A percentile compares a stretch with the other conserved stretches of the same genome.
These are phyloP conservation scores for Leucocoprinus sp. DNA, from an alignment of 768 basidiomycete genomes.

Conservation along the genomic window DNA sequence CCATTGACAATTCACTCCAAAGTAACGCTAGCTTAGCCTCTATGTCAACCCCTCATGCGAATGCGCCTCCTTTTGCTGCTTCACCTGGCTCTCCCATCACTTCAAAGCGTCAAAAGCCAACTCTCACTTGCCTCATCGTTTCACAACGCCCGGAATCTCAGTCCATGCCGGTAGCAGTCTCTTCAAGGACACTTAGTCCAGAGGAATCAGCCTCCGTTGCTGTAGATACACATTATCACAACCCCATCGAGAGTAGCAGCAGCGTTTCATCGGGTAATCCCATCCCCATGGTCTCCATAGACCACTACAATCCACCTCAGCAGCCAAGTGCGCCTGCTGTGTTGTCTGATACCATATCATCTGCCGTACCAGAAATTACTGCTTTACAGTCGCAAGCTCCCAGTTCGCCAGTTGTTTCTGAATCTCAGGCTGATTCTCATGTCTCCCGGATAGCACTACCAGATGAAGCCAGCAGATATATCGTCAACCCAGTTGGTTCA, in stretches of 20 bases:
- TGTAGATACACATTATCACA: constrained; percentile 23
- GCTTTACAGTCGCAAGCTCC: constrained; percentile 1
- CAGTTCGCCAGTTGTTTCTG: constrained; percentile 1
- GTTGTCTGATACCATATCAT: constrained; percentile 6
- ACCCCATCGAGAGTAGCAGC: constrained; percentile 28
- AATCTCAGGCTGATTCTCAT: constrained; percentile 11
- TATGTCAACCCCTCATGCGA: constrained; percentile 12
- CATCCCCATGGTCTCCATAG: constrained; percentile 13
- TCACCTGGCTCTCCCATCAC: constrained; percentile 13
- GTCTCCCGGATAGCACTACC: constrained; percentile 63
- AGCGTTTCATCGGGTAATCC: constrained; percentile 21
- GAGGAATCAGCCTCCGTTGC: too few species aligned
- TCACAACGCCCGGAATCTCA: constrained; percentile 30
- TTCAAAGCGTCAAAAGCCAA: constrained; percentile 15
- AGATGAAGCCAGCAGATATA: constrained; percentile 70
- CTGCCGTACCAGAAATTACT: constrained; percentile 1
- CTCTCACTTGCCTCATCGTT: constrained; percentile 29
- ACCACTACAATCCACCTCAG: constrained; percentile 3
- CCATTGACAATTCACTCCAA: constrained; percentile 19
- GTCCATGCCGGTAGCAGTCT: constrained; percentile 23
- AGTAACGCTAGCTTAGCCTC: constrained; percentile 15
- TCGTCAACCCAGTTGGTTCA: constrained; percentile 59
- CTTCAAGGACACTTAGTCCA: too few species aligned
- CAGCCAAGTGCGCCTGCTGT: neutral
- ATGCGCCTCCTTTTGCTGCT: constrained; percentile 17